phyloP scores from a whole-genome alignment of 1,284 basidiomycete genomes.

The Papiliotrema flavescens region DNA sequence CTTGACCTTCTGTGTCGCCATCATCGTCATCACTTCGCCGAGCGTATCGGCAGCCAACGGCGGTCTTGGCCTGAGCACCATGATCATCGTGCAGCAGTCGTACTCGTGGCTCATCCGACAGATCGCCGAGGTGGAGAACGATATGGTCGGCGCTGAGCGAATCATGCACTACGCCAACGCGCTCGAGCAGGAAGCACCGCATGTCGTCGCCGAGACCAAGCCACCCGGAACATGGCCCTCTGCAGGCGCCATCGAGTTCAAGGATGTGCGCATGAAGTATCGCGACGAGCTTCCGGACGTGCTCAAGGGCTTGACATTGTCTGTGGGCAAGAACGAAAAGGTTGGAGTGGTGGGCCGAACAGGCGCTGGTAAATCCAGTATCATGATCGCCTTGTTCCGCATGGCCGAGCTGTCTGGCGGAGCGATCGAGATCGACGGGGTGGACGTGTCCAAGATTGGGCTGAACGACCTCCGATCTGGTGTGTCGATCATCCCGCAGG shows the following conservation, averaged over 20 bases:
- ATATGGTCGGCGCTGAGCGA: slow-evolving; percentile 88
- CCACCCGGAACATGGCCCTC: slow-evolving; percentile 65
- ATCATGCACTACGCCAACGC: slow-evolving; percentile 64
- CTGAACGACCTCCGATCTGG: slow-evolving; percentile 52
- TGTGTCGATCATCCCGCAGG: slow-evolving; percentile 77
- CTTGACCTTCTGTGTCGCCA: slow-evolving; percentile 72
- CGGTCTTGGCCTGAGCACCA: slow-evolving; percentile 52
- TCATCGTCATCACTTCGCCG: slow-evolving; percentile 71
- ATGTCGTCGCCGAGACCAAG: slow-evolving; percentile 59
- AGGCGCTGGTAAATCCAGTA: slow-evolving; percentile 59
- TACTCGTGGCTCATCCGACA: slow-evolving; percentile 84
- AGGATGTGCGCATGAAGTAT: slow-evolving; percentile 52
- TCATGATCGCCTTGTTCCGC: slow-evolving; percentile 56
- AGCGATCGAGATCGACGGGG: slow-evolving; percentile 47
- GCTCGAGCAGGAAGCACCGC: slow-evolving; percentile 74
- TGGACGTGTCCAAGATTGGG: slow-evolving; percentile 54
- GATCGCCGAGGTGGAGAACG: slow-evolving; percentile 79
- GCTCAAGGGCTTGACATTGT: slow-evolving; percentile 59
- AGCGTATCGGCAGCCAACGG: slow-evolving; percentile 74
- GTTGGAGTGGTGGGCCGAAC: slow-evolving; percentile 47
- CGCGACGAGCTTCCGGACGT: slow-evolving; percentile 54
- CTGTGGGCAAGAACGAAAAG: slow-evolving; percentile 53
- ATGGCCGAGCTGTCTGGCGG: slow-evolving; percentile 50
- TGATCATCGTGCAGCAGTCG: slow-evolving; percentile 52
- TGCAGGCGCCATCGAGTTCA: slow-evolving; percentile 47